phyloP scores from a whole-genome alignment of 1,139 yeast species.

The Debaryomyces fabryi region DNA sequence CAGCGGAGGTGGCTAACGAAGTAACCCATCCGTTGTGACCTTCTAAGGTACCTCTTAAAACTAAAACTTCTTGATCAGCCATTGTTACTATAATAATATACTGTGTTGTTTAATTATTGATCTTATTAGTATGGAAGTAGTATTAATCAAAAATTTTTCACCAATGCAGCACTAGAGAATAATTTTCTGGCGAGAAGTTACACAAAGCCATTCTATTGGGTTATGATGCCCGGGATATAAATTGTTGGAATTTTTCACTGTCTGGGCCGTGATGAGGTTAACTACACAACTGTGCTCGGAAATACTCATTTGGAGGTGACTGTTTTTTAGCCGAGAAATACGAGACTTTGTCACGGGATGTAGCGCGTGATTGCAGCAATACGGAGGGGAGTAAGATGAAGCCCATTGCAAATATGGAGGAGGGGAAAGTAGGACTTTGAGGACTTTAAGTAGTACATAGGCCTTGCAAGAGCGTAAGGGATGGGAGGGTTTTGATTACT shows the following conservation, averaged over 20 bases:
- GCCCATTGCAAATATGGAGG: neutral
- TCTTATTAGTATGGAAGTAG: neutral
- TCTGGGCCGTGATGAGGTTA: constrained; percentile 22
- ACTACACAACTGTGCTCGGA: constrained; percentile 37
- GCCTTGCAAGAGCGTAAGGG: too few relatives aligned
- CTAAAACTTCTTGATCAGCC: constrained; percentile 91
- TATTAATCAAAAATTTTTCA: constrained; percentile 12
- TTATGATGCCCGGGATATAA: neutral
- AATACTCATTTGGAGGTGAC: constrained; percentile 37
- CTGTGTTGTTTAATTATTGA: neutral
- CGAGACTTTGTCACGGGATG: constrained; percentile 16
- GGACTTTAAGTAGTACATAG: too few relatives aligned
- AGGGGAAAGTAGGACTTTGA: too few relatives aligned
- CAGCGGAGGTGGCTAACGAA: constrained; percentile 96
- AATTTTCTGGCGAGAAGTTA: neutral
- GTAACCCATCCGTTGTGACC: constrained; percentile 93
- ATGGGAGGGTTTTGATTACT: too few relatives aligned
- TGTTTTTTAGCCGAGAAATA: constrained; percentile 39
- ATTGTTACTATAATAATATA: constrained; percentile 30
- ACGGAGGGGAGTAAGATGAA: neutral
- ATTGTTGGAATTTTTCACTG: neutral
- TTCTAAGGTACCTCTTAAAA: constrained; percentile 99
- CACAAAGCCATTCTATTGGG: constrained; percentile 5
- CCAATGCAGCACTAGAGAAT: neutral
- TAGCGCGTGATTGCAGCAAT: neutral